phyloP scores from a whole-genome alignment of 345 rosid species.

The Salix arbutifolia region DNA sequence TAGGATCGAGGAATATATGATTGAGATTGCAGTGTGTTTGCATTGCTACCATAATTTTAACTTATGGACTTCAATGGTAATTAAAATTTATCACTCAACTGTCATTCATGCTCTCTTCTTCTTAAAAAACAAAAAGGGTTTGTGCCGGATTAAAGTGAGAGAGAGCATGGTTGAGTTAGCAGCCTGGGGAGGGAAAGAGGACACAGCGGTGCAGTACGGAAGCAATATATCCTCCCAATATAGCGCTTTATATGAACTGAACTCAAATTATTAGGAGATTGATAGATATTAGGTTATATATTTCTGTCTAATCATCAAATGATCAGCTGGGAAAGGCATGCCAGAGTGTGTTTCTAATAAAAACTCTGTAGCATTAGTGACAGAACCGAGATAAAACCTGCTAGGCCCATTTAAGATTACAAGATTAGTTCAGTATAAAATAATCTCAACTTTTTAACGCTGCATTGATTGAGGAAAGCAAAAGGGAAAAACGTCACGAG shows the following conservation, averaged over 20 bases:
- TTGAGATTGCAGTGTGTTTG: background rate
- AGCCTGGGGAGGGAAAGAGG: background rate
- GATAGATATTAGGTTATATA: background rate
- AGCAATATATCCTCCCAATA: background rate
- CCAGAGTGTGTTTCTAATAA: background rate
- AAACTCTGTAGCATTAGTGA: background rate
- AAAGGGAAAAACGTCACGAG: background rate
- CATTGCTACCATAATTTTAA: background rate
- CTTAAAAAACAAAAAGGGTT: too few relatives aligned
- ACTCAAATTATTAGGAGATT: background rate
- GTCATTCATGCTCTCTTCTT: too few relatives aligned
- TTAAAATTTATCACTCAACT: too few relatives aligned
- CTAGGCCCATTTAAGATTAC: constrained; percentile 1
- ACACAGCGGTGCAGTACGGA: constrained; percentile 7
- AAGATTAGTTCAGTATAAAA: background rate
- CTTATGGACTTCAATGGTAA: too few relatives aligned
- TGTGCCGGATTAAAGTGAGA: too few relatives aligned
- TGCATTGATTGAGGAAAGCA: background rate
- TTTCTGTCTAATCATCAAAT: constrained; percentile 23
- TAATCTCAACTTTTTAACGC: constrained; percentile 4
- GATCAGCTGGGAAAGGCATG: constrained; percentile 8
- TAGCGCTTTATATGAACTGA: constrained; percentile 3
- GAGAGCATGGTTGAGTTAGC: background rate
- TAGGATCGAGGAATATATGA: background rate
- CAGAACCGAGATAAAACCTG: constrained; percentile 3